phyloP scores from a whole-genome alignment of 495 filamentous ascomycete genomes.

The Aspergillus heteromorphus region DNA sequence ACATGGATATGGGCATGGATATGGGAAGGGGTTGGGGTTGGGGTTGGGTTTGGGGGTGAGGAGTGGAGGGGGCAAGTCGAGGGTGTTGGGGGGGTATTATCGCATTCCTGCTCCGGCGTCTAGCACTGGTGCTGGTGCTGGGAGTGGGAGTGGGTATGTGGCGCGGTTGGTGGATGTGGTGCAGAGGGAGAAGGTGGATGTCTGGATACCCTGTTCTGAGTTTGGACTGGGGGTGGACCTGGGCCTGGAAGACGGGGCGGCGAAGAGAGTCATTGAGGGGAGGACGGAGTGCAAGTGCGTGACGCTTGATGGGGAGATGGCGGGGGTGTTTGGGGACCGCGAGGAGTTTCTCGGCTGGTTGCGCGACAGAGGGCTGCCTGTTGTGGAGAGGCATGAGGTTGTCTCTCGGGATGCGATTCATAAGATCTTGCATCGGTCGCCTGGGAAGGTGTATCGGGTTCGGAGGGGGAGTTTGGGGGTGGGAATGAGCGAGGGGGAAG shows the following conservation, averaged over 20 bases:
- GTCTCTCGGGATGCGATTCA: conserved; percentile 51
- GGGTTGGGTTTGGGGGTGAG: conserved; percentile 20
- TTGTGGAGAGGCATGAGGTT: conserved; percentile 55
- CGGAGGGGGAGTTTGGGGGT: no score
- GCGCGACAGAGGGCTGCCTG: conserved; percentile 43
- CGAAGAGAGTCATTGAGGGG: conserved; percentile 55
- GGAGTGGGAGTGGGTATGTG: conserved; percentile 41
- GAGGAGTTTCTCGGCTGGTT: conserved; percentile 54
- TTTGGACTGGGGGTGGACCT: conserved; percentile 51
- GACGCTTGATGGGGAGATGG: conserved; percentile 46
- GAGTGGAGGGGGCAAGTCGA: conserved; percentile 39
- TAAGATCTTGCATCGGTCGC: conserved; percentile 48
- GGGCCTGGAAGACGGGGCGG: conserved; percentile 60
- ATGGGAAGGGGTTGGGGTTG: no score
- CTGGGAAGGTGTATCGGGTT: conserved; percentile 52
- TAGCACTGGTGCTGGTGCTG: no score
- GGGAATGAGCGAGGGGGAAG: no score
- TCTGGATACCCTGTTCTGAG: conserved; percentile 71
- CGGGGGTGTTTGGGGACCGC: conserved; percentile 50
- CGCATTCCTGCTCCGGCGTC: no score
- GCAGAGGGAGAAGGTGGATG: conserved; percentile 54
- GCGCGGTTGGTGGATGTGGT: conserved; percentile 52
- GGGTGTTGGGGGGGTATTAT: conserved; percentile 47
- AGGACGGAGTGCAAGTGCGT: conserved; percentile 56
- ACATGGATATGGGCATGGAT: no score